These are phyloP conservation scores for Colletotrichum acutatum DNA, from an alignment of 2,329 filamentous ascomycete genomes.

Conservation along the genomic window DNA sequence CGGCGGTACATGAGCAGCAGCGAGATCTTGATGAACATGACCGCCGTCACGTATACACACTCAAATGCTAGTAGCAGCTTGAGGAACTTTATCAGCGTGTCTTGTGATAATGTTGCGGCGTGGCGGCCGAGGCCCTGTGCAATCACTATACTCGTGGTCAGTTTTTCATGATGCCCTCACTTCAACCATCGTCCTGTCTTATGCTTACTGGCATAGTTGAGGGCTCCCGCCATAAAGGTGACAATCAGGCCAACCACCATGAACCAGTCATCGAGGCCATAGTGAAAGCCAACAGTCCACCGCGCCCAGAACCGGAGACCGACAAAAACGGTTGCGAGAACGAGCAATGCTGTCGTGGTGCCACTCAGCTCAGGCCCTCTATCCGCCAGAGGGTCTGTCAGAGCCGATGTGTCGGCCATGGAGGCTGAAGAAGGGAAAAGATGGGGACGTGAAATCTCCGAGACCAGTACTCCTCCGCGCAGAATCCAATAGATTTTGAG, in stretches of 20 bases:
- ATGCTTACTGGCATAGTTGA: constrained; percentile 32
- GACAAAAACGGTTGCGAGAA: constrained; percentile 27
- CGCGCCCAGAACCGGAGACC: constrained; percentile 26
- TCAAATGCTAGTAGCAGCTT: constrained; percentile 30
- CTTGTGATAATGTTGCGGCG: constrained; percentile 16
- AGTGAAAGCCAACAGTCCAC: constrained; percentile 26
- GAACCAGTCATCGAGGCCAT: constrained; percentile 30
- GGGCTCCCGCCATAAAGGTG: constrained; percentile 21
- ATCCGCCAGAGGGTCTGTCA: constrained; percentile 24
- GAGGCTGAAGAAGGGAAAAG: constrained; percentile 1
- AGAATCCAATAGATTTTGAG: constrained; percentile 3
- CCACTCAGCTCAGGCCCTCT: constrained; percentile 24
- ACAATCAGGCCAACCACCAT: constrained; percentile 27
- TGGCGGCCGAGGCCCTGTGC: constrained; percentile 26
- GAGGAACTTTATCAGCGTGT: constrained; percentile 22
- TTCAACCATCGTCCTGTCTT: neutral
- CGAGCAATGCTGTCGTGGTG: constrained; percentile 24
- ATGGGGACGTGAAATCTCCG: neutral
- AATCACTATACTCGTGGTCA: constrained; percentile 21
- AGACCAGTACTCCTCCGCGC: neutral
- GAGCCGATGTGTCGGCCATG: constrained; percentile 19
- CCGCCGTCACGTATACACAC: constrained; percentile 26
- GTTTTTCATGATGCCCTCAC: neutral
- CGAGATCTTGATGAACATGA: constrained; percentile 34
- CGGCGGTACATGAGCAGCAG: constrained; percentile 34